A percentile compares a stretch with the other conserved stretches of the same genome.
These are phyloP conservation scores for Tillandsia leiboldiana DNA, from an alignment of 176 grass and related monocot genomes.

Conservation along the genomic window DNA sequence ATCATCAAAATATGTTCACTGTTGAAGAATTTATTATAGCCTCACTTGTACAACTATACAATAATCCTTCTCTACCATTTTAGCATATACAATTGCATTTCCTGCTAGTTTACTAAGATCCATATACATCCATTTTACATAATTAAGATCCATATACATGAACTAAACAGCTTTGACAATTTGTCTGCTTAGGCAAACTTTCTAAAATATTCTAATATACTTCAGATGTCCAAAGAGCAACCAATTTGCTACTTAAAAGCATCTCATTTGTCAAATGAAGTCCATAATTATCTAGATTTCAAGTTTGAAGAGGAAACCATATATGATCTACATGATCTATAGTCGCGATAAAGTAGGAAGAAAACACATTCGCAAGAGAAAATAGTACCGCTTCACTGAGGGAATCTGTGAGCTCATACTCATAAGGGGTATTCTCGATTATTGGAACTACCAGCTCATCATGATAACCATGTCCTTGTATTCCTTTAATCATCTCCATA, in stretches of 20 bases:
- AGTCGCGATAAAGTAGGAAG: neutral
- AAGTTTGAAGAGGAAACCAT: neutral
- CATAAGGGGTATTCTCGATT: slow-evolving; percentile 85
- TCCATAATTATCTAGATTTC: neutral
- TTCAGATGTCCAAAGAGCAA: neutral
- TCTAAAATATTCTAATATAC: neutral
- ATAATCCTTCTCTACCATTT: too few relatives aligned
- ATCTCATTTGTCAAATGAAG: neutral
- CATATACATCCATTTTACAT: neutral
- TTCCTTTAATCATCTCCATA: slow-evolving; percentile 99
- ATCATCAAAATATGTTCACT: neutral
- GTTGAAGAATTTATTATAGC: neutral
- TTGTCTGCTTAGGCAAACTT: neutral
- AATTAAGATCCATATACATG: neutral
- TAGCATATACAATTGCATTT: neutral
- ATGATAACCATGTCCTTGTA: slow-evolving; percentile 81
- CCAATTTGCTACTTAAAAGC: neutral
- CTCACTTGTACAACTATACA: neutral
- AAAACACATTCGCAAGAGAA: slow-evolving; percentile 9
- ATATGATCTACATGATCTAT: neutral
- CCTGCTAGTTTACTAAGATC: neutral
- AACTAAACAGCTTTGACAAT: neutral
- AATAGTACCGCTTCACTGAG: slow-evolving; percentile 61
- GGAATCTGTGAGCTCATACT: slow-evolving; percentile 86
- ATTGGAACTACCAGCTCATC: slow-evolving; percentile 95